A percentile compares a stretch with the other conserved stretches of the same genome.
Conservation (phyloP, 352 stramenopile genomes). For the Pythium vanterpoolii region DNA sequence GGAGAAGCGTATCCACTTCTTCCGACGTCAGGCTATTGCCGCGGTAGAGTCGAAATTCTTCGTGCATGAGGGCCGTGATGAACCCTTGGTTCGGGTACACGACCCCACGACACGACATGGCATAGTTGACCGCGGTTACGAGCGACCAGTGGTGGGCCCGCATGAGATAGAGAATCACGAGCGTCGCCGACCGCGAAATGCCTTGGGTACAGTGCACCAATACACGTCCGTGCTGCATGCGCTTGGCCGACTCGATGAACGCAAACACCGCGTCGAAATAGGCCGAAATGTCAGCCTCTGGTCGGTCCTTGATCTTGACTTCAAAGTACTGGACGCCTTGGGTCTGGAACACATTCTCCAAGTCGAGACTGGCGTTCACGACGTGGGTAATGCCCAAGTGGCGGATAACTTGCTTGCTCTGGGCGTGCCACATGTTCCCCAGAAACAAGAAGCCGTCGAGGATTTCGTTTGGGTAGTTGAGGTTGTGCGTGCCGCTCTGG, state of each 20-base stretch:
- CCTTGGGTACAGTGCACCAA: conserved; percentile 84
- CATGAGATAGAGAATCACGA: conserved; percentile 89
- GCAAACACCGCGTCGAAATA: conserved; percentile 68
- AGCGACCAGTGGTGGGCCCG: conserved; percentile 79
- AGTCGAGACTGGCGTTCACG: conserved; percentile 78
- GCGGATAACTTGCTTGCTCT: conserved; percentile 68
- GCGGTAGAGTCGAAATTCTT: conserved; percentile 77
- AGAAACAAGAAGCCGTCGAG: conserved; percentile 84
- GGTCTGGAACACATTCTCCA: conserved; percentile 69
- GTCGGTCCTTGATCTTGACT: conserved; percentile 79
- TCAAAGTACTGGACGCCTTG: conserved; percentile 71
- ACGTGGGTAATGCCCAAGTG: conserved; percentile 84
- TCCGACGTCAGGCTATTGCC: conserved; percentile 68
- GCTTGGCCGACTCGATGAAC: conserved; percentile 82
- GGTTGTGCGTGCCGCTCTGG: conserved; percentile 79
- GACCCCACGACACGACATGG: conserved; percentile 66
- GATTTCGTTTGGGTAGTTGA: conserved; percentile 89
- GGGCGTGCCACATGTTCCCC: conserved; percentile 87
- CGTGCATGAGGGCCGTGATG: conserved; percentile 64
- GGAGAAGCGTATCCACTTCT: conserved; percentile 70
- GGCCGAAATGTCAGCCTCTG: conserved; percentile 60
- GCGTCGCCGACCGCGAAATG: conserved; percentile 76
- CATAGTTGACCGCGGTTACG: conserved; percentile 79
- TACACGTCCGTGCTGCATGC: conserved; percentile 69
- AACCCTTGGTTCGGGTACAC: conserved; percentile 86